Conservation (phyloP, 1,139 yeast genomes). For the Geotrichum cucujoidarum region DNA sequence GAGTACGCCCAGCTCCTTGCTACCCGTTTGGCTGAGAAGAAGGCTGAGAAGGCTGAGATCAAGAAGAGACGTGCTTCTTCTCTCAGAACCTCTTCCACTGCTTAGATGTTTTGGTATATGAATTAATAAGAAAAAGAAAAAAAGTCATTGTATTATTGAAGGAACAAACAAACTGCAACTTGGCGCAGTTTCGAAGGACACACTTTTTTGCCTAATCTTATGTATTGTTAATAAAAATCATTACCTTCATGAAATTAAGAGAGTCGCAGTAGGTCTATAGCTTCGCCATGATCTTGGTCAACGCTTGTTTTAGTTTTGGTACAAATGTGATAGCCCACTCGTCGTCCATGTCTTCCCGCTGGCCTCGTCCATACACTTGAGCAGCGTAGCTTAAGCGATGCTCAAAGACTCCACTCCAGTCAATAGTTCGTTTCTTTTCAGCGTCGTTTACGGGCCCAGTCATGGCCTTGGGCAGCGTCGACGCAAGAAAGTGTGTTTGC, state of each 20-base stretch:
- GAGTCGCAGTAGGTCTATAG: too few relatives aligned
- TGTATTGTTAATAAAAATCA: too few relatives aligned
- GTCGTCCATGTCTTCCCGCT: conserved; percentile 31
- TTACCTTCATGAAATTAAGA: too few relatives aligned
- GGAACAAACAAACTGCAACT: too few relatives aligned
- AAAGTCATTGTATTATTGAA: background rate
- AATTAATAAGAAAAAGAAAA: conserved; percentile 7
- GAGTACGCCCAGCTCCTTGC: conserved; percentile 99
- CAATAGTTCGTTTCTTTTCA: background rate
- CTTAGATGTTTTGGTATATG: conserved; percentile 19
- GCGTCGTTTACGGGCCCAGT: background rate
- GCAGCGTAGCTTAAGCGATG: conserved; percentile 25
- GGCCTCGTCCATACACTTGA: conserved; percentile 33
- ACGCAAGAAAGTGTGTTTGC: conserved; percentile 3
- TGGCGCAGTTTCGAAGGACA: background rate
- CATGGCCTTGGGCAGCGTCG: background rate
- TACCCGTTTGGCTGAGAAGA: conserved; percentile 94
- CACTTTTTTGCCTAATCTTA: too few relatives aligned
- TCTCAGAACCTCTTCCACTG: conserved; percentile 50
- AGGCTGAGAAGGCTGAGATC: conserved; percentile 96
- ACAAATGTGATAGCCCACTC: conserved; percentile 25
- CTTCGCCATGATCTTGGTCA: background rate
- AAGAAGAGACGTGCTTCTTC: conserved; percentile 99
- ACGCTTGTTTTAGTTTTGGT: conserved; percentile 17
- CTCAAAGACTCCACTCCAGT: conserved; percentile 16